A percentile compares a stretch with the other conserved stretches of the same genome.
Evolutionary conservation across 768 basidiomycete genomes (phyloP).

Genomic region (Hirschioporus abietinus): DNA sequence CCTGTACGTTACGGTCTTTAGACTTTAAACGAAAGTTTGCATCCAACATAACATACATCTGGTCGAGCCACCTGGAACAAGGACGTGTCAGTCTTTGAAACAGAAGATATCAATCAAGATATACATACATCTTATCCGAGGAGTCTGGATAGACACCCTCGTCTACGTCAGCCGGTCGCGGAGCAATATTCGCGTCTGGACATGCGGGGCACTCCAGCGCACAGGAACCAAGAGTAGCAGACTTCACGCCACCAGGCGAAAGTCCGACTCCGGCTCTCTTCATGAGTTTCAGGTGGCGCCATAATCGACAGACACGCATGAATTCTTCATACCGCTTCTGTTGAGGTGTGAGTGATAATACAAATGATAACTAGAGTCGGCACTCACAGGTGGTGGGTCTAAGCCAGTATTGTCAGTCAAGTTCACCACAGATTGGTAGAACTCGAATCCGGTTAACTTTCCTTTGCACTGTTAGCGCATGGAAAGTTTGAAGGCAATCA

Average conservation of each 20-base stretch:
- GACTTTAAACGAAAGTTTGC: conserved; percentile 25
- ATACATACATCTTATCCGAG: conserved; percentile 12
- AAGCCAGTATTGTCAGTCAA: conserved; percentile 11
- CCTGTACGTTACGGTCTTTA: conserved; percentile 9
- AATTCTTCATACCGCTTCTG: conserved; percentile 10
- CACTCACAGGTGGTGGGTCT: conserved; percentile 7
- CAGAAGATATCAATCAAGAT: no score
- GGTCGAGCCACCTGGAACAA: conserved; percentile 20
- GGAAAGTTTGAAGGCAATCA: conserved; percentile 12
- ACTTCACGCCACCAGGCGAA: conserved; percentile 13
- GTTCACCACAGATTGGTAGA: conserved; percentile 9
- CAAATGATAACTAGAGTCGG: no score
- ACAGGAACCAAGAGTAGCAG: conserved; percentile 11
- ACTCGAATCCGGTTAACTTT: conserved; percentile 14
- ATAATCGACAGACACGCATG: conserved; percentile 14
- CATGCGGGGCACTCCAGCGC: conserved; percentile 21
- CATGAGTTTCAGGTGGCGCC: conserved; percentile 16
- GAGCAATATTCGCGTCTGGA: conserved; percentile 16
- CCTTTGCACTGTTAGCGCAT: conserved; percentile 10
- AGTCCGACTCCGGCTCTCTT: conserved; percentile 20
- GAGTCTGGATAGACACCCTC: conserved; percentile 15
- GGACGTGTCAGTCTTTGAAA: background rate
- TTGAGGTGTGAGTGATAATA: no score
- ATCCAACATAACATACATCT: conserved; percentile 21
- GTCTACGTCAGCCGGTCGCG: conserved; percentile 6